phyloP scores from a whole-genome alignment of 768 basidiomycete species.

The Panellus pusillus region DNA sequence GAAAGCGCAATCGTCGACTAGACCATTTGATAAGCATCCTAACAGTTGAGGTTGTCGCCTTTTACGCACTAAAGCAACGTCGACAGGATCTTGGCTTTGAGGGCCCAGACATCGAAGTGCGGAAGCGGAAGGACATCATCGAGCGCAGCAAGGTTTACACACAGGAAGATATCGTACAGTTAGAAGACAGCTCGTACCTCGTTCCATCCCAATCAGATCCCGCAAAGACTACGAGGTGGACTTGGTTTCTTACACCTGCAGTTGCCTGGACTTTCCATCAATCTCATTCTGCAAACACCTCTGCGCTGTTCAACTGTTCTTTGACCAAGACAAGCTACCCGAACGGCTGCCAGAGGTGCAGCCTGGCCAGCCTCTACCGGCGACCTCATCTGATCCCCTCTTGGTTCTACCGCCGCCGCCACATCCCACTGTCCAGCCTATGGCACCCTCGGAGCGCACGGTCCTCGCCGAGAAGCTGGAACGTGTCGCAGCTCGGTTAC shows the following conservation, averaged over 20 bases:
- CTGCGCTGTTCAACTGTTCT: conserved; percentile 11
- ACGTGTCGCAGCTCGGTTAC: background rate
- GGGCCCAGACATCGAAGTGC: conserved; percentile 22
- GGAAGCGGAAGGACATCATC: conserved; percentile 2
- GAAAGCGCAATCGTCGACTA: conserved; percentile 21
- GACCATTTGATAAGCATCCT: conserved; percentile 25
- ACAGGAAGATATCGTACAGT: background rate
- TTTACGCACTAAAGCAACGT: conserved; percentile 4
- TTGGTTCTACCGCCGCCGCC: background rate
- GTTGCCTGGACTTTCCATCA: conserved; percentile 2
- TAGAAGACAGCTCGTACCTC: background rate
- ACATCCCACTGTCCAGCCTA: background rate
- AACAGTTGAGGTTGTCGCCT: background rate
- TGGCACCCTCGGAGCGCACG: background rate
- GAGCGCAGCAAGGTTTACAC: background rate
- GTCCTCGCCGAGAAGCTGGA: background rate
- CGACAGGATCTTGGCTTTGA: conserved; percentile 18
- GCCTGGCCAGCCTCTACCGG: background rate
- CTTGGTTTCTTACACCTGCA: conserved; percentile 4
- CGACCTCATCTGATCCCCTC: background rate
- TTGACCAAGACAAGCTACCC: background rate
- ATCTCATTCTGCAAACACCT: conserved; percentile 24
- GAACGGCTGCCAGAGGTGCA: no score
- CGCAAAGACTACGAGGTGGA: conserved; percentile 1
- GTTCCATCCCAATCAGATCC: background rate